A percentile compares a stretch with the other conserved stretches of the same genome.
These are phyloP conservation scores for Fusarium palustre DNA, from an alignment of 2,329 filamentous ascomycete species.

Conservation along the genomic window DNA sequence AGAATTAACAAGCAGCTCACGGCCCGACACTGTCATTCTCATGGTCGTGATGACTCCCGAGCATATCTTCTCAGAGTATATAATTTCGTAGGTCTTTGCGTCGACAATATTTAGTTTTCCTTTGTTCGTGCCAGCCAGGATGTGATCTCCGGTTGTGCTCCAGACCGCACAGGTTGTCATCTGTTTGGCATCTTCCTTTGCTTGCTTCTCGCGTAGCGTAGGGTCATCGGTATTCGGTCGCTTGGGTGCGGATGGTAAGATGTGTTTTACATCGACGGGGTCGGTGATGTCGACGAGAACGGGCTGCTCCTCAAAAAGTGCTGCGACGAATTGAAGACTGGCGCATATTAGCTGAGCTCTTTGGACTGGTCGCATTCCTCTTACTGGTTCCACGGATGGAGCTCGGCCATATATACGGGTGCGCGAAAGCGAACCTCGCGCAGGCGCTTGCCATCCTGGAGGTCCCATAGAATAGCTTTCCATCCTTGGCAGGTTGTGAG, in stretches of 20 bases:
- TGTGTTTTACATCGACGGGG: slow-evolving; percentile 76
- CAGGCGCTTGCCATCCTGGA: slow-evolving; percentile 75
- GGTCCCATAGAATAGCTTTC: slow-evolving; percentile 96
- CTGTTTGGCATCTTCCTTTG: slow-evolving; percentile 92
- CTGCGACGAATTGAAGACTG: slow-evolving; percentile 86
- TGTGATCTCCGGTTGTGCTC: slow-evolving; percentile 85
- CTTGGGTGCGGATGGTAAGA: slow-evolving; percentile 84
- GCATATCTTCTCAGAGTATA: slow-evolving; percentile 90
- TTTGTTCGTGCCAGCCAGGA: slow-evolving; percentile 93
- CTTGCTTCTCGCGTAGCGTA: slow-evolving; percentile 81
- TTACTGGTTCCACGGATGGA: slow-evolving; percentile 91
- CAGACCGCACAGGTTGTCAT: slow-evolving; percentile 94
- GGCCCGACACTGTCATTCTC: slow-evolving; percentile 82
- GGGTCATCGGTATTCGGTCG: slow-evolving; percentile 78
- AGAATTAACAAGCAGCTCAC: slow-evolving; percentile 90
- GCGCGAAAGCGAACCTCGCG: slow-evolving; percentile 92
- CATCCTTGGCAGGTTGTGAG: slow-evolving; percentile 95
- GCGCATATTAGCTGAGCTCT: slow-evolving; percentile 37
- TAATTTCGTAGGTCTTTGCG: slow-evolving; percentile 80
- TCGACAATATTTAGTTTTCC: slow-evolving; percentile 97
- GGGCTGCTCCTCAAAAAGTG: slow-evolving; percentile 93
- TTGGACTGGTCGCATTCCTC: slow-evolving; percentile 17
- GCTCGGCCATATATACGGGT: slow-evolving; percentile 93
- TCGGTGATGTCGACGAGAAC: slow-evolving; percentile 84
- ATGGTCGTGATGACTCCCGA: slow-evolving; percentile 89